phyloP scores from a whole-genome alignment of 208 protist species.

The Acanthamoeba sp. region DNA sequence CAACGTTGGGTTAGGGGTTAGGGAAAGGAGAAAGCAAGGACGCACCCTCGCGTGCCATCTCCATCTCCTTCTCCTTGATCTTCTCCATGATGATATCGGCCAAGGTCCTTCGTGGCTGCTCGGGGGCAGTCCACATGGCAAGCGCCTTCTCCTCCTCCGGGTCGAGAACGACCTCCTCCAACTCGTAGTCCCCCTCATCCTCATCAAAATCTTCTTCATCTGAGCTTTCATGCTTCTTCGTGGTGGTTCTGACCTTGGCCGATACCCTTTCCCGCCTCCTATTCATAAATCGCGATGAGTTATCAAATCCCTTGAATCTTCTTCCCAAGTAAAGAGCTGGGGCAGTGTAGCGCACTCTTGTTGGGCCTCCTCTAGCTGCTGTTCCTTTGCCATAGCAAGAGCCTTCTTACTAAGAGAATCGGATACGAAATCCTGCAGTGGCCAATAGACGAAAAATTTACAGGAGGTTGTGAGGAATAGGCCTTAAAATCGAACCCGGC shows the following conservation, averaged over 20 bases:
- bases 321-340: neutral
- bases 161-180: slow-evolving; percentile 61
- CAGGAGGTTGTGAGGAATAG: neutral
- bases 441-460: slow-evolving; percentile 16
- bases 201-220: slow-evolving; percentile 69
- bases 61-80: slow-evolving; percentile 70
- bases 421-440: slow-evolving; percentile 50
- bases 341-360: slow-evolving; percentile 4
- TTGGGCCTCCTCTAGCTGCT: slow-evolving; percentile 54
- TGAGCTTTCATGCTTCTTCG: slow-evolving; percentile 18
- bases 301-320: neutral
- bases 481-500: neutral
- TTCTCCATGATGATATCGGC: slow-evolving; percentile 78
- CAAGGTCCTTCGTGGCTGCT: slow-evolving; percentile 66
- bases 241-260: neutral
- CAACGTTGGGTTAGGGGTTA: too few relatives aligned
- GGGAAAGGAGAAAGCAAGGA: neutral
- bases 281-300: neutral
- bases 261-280: neutral
- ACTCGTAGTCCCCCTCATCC: slow-evolving; percentile 65
- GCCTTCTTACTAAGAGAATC: slow-evolving; percentile 71
- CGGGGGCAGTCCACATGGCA: slow-evolving; percentile 24
- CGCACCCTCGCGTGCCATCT: slow-evolving; percentile 62
- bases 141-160: slow-evolving; percentile 54
- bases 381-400: slow-evolving; percentile 61